Base-by-base conservation (phyloP, 257 asterid genomes). In the Jacaranda copaia region DNA sequence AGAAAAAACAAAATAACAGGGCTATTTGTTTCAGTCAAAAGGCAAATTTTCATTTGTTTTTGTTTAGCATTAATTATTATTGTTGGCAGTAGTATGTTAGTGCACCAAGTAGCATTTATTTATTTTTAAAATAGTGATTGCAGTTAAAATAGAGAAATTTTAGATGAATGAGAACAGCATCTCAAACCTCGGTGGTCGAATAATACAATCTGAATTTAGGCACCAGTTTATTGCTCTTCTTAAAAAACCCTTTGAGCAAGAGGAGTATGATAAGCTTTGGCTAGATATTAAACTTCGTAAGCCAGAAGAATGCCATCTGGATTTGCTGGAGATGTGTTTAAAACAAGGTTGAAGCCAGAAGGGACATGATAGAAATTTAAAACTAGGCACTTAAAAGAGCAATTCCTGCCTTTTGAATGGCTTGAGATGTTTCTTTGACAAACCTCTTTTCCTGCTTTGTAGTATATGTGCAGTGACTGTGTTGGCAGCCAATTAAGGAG, bases 401-500 rank as follows among this genome's bases (percentile, higher is more conserved):
- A 42, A 42, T 11, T 18, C 9, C n/a, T 25, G 1, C 32, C 1
- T 25, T 25, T 25, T 25, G 32, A 25, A 25, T 25, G 32, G 32
- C 32, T 2, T 25, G 2, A 25, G 32, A 25, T 25, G 32, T 25
- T 25, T 25, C 32, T 25, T 25, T 0, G 32, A 25, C 32, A 25
- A 25, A 25, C 32, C 32, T 25, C 60, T 65, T 57, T 66, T 80
- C 38, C 32, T 73, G 74, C 7, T 63, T 77, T 85, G 77, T 89
- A 93, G 97, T 93, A 96, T 60, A 75, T 91, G 93, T 93, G 98
- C 82, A 78, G 96, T 13, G 96, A 83, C 42, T 93, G 97, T 42
- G 98, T 73, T 89, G 97, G 74, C 97, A 91, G 78, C 94, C 98
- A 55, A 91, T 93, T 18, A 85, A 88, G 82, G 93, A 91, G 84